Evolutionary conservation across 2,329 filamentous ascomycete genomes (phyloP).

Genomic region (Cyphellophora attinorum): DNA sequence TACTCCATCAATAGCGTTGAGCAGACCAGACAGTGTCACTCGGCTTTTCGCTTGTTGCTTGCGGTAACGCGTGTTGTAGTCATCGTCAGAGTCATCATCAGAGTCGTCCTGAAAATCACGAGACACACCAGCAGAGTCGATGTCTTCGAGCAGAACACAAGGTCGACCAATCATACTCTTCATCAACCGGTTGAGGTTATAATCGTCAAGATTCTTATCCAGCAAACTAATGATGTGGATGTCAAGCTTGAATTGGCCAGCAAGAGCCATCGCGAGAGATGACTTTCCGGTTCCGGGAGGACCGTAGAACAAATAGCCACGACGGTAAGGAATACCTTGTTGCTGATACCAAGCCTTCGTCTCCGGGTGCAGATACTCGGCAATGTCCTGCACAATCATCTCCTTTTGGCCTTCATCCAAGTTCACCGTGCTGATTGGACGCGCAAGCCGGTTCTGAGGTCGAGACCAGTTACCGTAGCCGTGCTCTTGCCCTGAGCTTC

Average conservation of each 20-base stretch:
- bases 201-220: slow-evolving; percentile 52
- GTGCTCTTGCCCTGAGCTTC: slow-evolving; percentile 18
- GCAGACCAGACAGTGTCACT: slow-evolving; percentile 65
- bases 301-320: slow-evolving; percentile 70
- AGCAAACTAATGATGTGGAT: slow-evolving; percentile 56
- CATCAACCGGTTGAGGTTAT: slow-evolving; percentile 51
- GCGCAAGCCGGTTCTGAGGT: slow-evolving; percentile 23
- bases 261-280: slow-evolving; percentile 58
- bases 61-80: neutral
- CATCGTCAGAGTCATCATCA: neutral
- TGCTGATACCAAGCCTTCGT: slow-evolving; percentile 16
- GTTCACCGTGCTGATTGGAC: slow-evolving; percentile 67
- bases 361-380: slow-evolving; percentile 52
- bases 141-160: slow-evolving; percentile 59
- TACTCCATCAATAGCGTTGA: slow-evolving; percentile 77
- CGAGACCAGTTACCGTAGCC: slow-evolving; percentile 23
- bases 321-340: slow-evolving; percentile 57
- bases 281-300: slow-evolving; percentile 69
- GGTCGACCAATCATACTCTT: slow-evolving; percentile 52
- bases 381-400: slow-evolving; percentile 58
- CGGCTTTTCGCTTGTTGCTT: neutral
- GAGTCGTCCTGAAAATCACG: neutral
- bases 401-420: slow-evolving; percentile 59
- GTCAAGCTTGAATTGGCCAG: slow-evolving; percentile 56
- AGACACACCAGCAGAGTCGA: slow-evolving; percentile 52